These are phyloP conservation scores for Uromyces viciae-fabae DNA, from an alignment of 1,284 basidiomycete genomes.

Conservation along the genomic window DNA sequence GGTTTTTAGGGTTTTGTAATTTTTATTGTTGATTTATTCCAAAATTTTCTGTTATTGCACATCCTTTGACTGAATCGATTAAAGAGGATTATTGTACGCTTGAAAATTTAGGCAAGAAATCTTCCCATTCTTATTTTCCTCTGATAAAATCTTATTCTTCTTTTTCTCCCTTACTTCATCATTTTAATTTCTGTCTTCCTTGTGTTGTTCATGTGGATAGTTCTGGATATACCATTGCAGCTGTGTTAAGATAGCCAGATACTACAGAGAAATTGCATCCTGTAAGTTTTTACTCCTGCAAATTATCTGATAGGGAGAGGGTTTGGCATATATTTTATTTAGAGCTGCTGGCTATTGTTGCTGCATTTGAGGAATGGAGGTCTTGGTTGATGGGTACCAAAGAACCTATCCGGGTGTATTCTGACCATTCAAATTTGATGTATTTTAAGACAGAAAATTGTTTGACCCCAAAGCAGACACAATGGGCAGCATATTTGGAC, in stretches of 20 bases:
- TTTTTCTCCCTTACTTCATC: not conserved
- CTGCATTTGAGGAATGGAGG: not conserved
- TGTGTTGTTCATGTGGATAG: not conserved
- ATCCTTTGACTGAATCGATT: not conserved
- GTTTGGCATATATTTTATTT: slow-evolving; percentile 13
- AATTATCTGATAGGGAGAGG: not conserved
- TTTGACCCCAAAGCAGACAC: not conserved
- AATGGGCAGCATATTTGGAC: not conserved
- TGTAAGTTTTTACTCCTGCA: not conserved
- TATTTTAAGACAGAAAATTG: slow-evolving; percentile 10
- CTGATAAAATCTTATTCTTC: not conserved
- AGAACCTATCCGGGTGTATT: not conserved
- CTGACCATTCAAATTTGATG: slow-evolving; percentile 18
- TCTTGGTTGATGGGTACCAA: slow-evolving; percentile 7
- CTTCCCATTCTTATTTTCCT: too few species aligned
- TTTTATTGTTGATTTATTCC: slow-evolving; percentile 12
- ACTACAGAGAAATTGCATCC: not conserved
- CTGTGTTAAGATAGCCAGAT: not conserved
- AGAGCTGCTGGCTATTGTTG: slow-evolving; percentile 15
- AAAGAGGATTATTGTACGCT: too few species aligned
- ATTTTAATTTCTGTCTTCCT: slow-evolving; percentile 11
- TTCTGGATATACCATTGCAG: slow-evolving; percentile 10
- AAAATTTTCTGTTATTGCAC: not conserved
- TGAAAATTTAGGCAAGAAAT: too few species aligned
- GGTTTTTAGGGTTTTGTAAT: not conserved